Conservation (phyloP, 257 asterid species). For the Solanum pinnatisectum region DNA sequence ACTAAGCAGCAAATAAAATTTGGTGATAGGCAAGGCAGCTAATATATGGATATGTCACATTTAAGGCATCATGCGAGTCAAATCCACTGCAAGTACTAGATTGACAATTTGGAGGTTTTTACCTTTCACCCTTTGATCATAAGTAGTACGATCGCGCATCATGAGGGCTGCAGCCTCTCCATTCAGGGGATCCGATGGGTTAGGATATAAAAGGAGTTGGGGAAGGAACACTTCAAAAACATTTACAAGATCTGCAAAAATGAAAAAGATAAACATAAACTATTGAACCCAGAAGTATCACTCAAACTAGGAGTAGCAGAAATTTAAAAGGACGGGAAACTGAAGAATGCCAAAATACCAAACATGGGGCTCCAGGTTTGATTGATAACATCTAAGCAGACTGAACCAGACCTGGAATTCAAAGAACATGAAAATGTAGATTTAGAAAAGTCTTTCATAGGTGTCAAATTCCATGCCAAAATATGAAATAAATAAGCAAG, state of each 20-base stretch:
- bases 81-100: neutral
- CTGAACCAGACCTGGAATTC: slow-evolving; percentile 78
- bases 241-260: slow-evolving; percentile 64
- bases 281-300: neutral
- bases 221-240: slow-evolving; percentile 96
- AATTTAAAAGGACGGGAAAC: neutral
- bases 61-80: neutral
- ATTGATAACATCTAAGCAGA: slow-evolving; percentile 86
- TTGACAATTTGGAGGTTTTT: slow-evolving; percentile 6
- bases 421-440: neutral
- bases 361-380: slow-evolving; percentile 99
- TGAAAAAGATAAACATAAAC: neutral
- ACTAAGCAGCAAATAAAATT: neutral
- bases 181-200: slow-evolving; percentile 84
- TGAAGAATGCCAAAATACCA: slow-evolving; percentile 27
- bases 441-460: neutral
- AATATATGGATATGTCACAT: neutral
- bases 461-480: neutral
- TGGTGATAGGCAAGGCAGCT: neutral
- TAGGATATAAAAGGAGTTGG: slow-evolving; percentile 86
- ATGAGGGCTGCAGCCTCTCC: slow-evolving; percentile 91
- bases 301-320: neutral
- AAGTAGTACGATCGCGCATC: slow-evolving; percentile 71
- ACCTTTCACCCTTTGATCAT: slow-evolving; percentile 83
- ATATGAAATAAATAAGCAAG: neutral